Evolutionary conservation across 495 filamentous ascomycete genomes (phyloP), one percentile per base, ranked within the genome.

Genomic region (Penicillium pulvis): DNA sequence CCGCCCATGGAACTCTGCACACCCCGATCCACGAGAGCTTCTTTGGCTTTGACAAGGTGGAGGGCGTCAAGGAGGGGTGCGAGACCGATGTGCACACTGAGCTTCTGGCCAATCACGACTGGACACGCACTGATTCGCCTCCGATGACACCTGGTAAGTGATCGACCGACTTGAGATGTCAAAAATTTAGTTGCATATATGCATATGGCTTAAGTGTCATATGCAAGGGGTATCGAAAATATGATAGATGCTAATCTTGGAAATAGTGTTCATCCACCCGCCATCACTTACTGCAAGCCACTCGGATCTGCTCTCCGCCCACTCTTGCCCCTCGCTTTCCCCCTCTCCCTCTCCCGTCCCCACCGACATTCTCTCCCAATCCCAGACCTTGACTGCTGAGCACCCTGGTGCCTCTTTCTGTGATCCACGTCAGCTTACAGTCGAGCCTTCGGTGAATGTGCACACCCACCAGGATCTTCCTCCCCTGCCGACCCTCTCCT

Each of bases 61-160:
- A 92, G 65, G 87, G 88, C 62, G 85, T 90, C 54, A 96, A 97
- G 80, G 84, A 91, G 62, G 87, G 85, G 26, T 90, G 90, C 62
- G 85, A 92, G 76, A 83, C 83, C 26, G 90, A 90, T 50, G 85
- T 85, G 6, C 83, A 88, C 73, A 83, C 87, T 42, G 87, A 94
- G 77, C 86, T 85, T 66, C 83, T 95, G 61, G 87, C 90, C 48
- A 83, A 81, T 62, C 81, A 87, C 63, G 90, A 93, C 57, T 95
- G 89, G 87, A 75, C 85, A 39, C 85, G 84, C 65, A 87, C 84
- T 43, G 82, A 81, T 17, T 95, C 92, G 23, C 92, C 94, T 57
- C 91, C 91, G 9, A 82, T 98, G 81, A 94, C 92, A 68, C 94
- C 94, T 85, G 90, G 93, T 97, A 88, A 74, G 91, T 87, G 43